A percentile compares a stretch with the other conserved stretches of the same genome.
These are phyloP conservation scores for Pichia sporocuriosa DNA, from an alignment of 805 yeast genomes.

Conservation along the genomic window DNA sequence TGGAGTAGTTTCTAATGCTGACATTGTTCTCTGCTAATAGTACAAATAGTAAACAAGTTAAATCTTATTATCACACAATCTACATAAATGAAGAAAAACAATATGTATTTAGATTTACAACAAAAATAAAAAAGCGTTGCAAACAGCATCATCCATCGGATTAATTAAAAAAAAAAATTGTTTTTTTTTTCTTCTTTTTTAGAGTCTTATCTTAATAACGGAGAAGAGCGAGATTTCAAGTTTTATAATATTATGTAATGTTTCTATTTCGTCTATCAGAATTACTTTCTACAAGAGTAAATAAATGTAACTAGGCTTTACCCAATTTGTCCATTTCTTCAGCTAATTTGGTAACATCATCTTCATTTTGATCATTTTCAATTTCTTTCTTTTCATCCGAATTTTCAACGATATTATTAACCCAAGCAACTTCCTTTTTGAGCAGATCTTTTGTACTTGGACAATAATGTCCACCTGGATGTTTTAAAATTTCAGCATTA, in stretches of 20 bases:
- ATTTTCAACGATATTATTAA: constrained; percentile 20
- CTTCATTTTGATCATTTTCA: constrained; percentile 1
- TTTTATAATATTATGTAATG: background rate
- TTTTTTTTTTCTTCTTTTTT: too few species aligned
- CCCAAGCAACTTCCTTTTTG: constrained; percentile 31
- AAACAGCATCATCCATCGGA: too few species aligned
- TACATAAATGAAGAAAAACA: background rate
- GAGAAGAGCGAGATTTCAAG: constrained; percentile 2
- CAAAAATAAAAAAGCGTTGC: background rate
- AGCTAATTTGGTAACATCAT: constrained; percentile 19
- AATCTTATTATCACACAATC: too few species aligned
- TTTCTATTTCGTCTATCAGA: too few species aligned
- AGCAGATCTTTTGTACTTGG: constrained; percentile 65
- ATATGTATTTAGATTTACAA: background rate
- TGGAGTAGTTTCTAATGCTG: constrained; percentile 22
- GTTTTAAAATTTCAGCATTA: constrained; percentile 47
- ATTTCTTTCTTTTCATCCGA: constrained; percentile 9
- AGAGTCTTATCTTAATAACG: background rate
- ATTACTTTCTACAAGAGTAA: too few species aligned
- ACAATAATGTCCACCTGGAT: constrained; percentile 96
- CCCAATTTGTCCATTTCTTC: constrained; percentile 28
- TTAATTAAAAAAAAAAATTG: too few species aligned
- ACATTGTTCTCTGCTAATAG: constrained; percentile 1
- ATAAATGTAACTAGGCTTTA: constrained; percentile 19
- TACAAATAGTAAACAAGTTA: background rate